Percentiles rank a stretch among this genome's conserved stretches.
Evolutionary conservation across 352 stramenopile species (phyloP).

Genomic region (Phytophthora pluvialis): DNA sequence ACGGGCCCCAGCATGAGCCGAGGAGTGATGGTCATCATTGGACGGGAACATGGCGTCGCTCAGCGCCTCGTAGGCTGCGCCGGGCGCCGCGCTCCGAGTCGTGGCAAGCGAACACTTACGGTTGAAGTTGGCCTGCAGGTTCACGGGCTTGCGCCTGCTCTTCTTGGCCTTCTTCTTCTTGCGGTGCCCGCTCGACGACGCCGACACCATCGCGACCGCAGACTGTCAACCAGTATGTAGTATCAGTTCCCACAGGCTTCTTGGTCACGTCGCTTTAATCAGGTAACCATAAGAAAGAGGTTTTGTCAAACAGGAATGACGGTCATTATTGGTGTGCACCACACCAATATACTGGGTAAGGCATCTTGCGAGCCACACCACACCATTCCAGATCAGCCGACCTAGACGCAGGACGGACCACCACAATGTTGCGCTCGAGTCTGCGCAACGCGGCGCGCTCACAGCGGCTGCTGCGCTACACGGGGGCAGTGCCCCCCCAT

Average conservation of each 20-base stretch:
- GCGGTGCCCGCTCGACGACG: conserved; percentile 49
- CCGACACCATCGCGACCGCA: conserved; percentile 54
- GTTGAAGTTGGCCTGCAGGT: conserved; percentile 83
- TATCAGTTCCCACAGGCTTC: conserved; percentile 17
- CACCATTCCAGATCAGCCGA: conserved; percentile 19
- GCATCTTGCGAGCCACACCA: conserved; percentile 30
- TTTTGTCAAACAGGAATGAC: conserved; percentile 25
- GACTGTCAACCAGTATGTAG: conserved; percentile 2
- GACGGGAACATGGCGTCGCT: conserved; percentile 81
- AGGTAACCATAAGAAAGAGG: conserved; percentile 1
- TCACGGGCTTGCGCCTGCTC: conserved; percentile 84
- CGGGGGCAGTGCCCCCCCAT: conserved; percentile 9
- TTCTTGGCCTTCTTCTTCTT: conserved; percentile 85
- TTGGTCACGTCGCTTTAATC: background rate
- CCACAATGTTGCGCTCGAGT: conserved; percentile 58
- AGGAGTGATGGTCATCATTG: conserved; percentile 54
- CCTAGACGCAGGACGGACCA: conserved; percentile 17
- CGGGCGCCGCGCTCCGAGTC: background rate
- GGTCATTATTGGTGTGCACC: conserved; percentile 1
- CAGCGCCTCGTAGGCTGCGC: conserved; percentile 39
- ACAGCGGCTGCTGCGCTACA: conserved; percentile 41
- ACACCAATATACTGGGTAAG: conserved; percentile 18
- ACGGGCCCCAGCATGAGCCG: conserved; percentile 23
- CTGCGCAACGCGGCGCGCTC: conserved; percentile 46
- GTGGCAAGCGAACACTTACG: conserved; percentile 71